A percentile compares a stretch with the other conserved stretches of the same genome.
Evolutionary conservation across 371 early-diverging fungal genomes (phyloP).

Genomic region (Mortierella sp.): DNA sequence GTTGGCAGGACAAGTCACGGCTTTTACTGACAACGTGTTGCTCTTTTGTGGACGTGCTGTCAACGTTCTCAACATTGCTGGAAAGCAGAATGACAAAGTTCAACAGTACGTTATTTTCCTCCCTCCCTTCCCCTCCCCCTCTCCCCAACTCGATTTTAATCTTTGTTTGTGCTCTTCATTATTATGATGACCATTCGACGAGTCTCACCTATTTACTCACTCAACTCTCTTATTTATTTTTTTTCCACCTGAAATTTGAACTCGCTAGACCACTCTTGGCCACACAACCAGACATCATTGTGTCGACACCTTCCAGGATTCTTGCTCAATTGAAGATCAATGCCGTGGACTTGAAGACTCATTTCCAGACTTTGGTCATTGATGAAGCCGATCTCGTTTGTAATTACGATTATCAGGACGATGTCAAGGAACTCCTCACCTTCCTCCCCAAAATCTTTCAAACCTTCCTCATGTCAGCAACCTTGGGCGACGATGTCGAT

Average conservation of each 20-base stretch:
- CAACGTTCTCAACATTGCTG: conserved; percentile 77
- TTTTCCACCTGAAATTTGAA: conserved; percentile 7
- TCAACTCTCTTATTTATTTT: background rate
- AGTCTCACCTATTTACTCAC: background rate
- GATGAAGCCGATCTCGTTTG: conserved; percentile 96
- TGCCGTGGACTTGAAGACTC: conserved; percentile 65
- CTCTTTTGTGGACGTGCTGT: conserved; percentile 77
- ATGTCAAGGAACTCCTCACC: conserved; percentile 75
- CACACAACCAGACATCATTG: conserved; percentile 86
- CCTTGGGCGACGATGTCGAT: conserved; percentile 86
- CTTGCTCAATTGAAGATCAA: conserved; percentile 76
- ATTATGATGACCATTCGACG: background rate
- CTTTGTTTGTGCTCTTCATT: background rate
- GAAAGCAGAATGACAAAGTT: conserved; percentile 67
- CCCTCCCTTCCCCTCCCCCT: background rate
- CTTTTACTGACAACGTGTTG: conserved; percentile 76
- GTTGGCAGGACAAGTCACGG: conserved; percentile 92
- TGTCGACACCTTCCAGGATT: conserved; percentile 85
- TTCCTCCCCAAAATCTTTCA: conserved; percentile 88
- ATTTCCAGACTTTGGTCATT: conserved; percentile 87
- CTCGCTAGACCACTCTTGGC: conserved; percentile 76
- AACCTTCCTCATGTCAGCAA: conserved; percentile 91
- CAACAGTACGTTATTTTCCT: conserved; percentile 63
- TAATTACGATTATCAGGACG: conserved; percentile 93
- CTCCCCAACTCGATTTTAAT: background rate